Conservation (phyloP, 352 stramenopile genomes). For the Pythium brassicae region DNA sequence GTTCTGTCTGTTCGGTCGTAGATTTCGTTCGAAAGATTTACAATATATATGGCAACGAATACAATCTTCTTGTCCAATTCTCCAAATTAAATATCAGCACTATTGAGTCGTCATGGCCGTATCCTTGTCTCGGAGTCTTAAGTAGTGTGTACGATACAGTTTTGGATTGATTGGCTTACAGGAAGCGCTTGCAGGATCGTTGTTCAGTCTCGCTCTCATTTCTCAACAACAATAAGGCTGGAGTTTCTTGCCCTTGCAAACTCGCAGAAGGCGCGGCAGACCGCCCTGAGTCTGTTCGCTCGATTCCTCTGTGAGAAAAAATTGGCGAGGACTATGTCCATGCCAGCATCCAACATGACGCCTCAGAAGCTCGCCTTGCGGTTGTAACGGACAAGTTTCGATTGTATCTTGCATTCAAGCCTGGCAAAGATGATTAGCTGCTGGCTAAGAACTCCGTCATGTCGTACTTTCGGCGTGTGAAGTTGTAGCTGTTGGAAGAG, state of each 20-base stretch:
- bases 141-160: too few species aligned
- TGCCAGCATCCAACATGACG: constrained; percentile 1
- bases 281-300: not conserved
- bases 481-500: too few species aligned
- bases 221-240: not conserved
- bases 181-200: too few species aligned
- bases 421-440: not conserved
- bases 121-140: too few species aligned
- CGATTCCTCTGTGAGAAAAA: not conserved
- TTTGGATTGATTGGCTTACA: too few species aligned
- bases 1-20: too few species aligned
- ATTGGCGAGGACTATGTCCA: constrained; percentile 5
- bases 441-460: not conserved
- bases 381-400: constrained; percentile 8
- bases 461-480: not conserved
- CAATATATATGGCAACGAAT: too few species aligned
- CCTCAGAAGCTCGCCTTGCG: not conserved
- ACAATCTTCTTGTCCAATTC: too few species aligned
- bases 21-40: too few species aligned
- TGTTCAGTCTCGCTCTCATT: too few species aligned
- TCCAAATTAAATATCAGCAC: too few species aligned
- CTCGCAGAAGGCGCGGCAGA: not conserved
- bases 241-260: not conserved
- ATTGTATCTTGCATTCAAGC: constrained; percentile 3
- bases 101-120: too few species aligned